Percentiles rank a stretch among this genome's conserved stretches.
phyloP scores from a whole-genome alignment of 1,284 basidiomycete genomes.

The Ceratorhiza oryzae-sativae region DNA sequence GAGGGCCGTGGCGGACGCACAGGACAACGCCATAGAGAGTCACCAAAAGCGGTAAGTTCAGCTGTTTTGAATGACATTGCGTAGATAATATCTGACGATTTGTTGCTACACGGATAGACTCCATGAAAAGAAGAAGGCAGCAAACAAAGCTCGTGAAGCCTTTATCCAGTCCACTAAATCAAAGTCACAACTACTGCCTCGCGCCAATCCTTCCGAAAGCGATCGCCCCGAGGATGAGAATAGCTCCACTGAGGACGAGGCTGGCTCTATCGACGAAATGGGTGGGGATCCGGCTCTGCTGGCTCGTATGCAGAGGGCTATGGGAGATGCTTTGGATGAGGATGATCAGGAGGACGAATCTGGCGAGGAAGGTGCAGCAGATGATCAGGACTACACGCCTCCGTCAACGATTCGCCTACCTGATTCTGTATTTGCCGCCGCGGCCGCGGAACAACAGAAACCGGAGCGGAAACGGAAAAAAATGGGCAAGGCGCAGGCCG shows the following conservation, averaged over 20 bases:
- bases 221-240: background rate
- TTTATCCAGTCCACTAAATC: slow-evolving; percentile 27
- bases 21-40: background rate
- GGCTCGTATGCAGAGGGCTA: slow-evolving; percentile 7
- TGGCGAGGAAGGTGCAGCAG: background rate
- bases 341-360: background rate
- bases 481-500: background rate
- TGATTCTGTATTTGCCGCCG: slow-evolving; percentile 24
- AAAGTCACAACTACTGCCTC: background rate
- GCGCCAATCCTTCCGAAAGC: no score
- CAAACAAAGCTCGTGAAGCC: slow-evolving; percentile 9
- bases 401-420: background rate
- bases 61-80: background rate
- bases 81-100: no score
- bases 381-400: background rate
- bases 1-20: slow-evolving; percentile 5
- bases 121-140: background rate
- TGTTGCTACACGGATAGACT: background rate
- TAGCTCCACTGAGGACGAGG: background rate
- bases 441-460: slow-evolving; percentile 1
- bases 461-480: slow-evolving; percentile 11
- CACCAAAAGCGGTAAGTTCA: slow-evolving; percentile 4
- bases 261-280: background rate
- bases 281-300: background rate
- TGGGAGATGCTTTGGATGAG: background rate